Evolutionary conservation across 805 yeast species (phyloP), one percentile per base, ranked within the genome.

Genomic region (Suhomyces kilbournensis): DNA sequence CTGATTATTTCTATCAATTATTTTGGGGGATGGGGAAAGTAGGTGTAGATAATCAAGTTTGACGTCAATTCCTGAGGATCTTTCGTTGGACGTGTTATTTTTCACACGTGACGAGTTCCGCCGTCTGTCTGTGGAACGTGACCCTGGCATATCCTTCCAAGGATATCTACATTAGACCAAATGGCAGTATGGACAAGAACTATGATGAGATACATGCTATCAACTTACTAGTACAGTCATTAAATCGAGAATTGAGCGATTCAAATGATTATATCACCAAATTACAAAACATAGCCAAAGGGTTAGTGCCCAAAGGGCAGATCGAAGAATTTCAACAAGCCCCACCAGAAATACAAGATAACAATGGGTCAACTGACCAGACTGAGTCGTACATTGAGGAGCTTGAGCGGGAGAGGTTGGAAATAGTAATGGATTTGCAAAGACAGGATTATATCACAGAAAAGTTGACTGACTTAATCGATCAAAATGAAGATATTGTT

Each of bases 341-440:
- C 12, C 57, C 48, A 23, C 48, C 53, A 17, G 52, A 47, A 12
- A 12, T 4, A 10, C 32, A 28, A 28, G 32, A 28, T 1, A 20
- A 23, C 32, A 23, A 14, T 17, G 17, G 14, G 19, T 8, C 8
- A 12, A 26, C 26, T 14, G n/a, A 20, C 19, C 25, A 28, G 17
- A 45, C 19, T 50, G 44, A 28, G 49, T n/a, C 46, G 45, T 6
- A 46, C 35, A 35, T 46, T 3, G 20, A 19, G 8, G 43, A 57
- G 44, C 55, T 74, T 28, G 74, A 73, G 52, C 52, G 58, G 40
- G 62, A 63, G 42, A 55, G 78, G 39, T 50, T 72, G 6, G 60
- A 58, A 7, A 56, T 72, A 26, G 64, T 72, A 0, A 67, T 70
- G 74, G 71, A 66, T n/a, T 55, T 75, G n/a, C 78, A 75, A 54